These are phyloP conservation scores for Puccinia horiana DNA, from an alignment of 1,284 basidiomycete genomes.

Conservation along the genomic window DNA sequence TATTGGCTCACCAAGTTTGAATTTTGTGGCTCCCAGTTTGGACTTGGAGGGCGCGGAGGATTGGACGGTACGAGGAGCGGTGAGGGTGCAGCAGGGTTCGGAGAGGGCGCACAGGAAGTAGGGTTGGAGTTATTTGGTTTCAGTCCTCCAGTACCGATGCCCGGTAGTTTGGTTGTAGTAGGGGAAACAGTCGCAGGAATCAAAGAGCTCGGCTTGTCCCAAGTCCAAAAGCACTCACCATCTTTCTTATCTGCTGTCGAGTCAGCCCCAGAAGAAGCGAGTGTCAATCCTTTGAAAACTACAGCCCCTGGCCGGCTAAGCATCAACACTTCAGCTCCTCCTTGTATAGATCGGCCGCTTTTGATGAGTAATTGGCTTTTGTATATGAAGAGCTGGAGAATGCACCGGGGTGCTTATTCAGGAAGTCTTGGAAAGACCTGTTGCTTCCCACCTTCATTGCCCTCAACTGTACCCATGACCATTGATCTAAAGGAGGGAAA, in stretches of 20 bases:
- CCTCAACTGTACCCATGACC: constrained; percentile 86
- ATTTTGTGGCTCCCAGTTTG: constrained; percentile 59
- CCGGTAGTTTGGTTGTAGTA: constrained; percentile 63
- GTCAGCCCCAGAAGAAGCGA: constrained; percentile 55
- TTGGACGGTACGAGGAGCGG: constrained; percentile 68
- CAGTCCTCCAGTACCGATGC: constrained; percentile 66
- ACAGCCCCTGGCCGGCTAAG: constrained; percentile 79
- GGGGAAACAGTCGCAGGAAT: constrained; percentile 50
- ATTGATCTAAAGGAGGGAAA: constrained; percentile 70
- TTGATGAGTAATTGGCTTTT: constrained; percentile 84
- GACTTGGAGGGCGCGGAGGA: constrained; percentile 62
- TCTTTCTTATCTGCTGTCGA: constrained; percentile 65
- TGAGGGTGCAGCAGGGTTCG: constrained; percentile 57
- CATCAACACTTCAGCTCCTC: constrained; percentile 82
- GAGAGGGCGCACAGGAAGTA: constrained; percentile 55
- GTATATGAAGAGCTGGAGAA: constrained; percentile 73
- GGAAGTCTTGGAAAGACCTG: constrained; percentile 82
- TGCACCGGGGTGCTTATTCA: constrained; percentile 78
- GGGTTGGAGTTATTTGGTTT: constrained; percentile 57
- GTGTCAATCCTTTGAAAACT: constrained; percentile 72
- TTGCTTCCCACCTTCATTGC: constrained; percentile 98
- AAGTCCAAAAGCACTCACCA: constrained; percentile 93
- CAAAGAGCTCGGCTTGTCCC: constrained; percentile 73
- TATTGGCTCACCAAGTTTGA: constrained; percentile 52
- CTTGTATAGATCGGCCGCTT: constrained; percentile 82